Evolutionary conservation across 2,329 filamentous ascomycete species (phyloP).

Genomic region (Diaporthe ampelina): DNA sequence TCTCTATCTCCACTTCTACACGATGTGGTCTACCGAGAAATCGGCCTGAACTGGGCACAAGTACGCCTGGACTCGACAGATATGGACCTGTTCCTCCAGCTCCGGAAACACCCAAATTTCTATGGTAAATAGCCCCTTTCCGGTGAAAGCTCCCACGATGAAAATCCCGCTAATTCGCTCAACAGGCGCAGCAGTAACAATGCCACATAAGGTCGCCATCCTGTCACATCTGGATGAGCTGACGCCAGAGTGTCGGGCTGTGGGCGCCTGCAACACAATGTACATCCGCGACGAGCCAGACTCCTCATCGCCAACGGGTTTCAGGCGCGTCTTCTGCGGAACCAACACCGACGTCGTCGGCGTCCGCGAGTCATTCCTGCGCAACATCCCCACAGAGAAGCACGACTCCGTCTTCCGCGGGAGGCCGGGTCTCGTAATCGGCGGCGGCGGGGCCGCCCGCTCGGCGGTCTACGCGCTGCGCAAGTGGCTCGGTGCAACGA

Average conservation of each 20-base stretch:
- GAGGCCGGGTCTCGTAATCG: conserved; percentile 79
- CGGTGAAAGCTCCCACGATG: not conserved
- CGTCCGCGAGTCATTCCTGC: conserved; percentile 78
- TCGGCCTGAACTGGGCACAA: conserved; percentile 66
- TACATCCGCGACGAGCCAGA: conserved; percentile 68
- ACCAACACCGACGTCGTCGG: conserved; percentile 88
- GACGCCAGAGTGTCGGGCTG: conserved; percentile 78
- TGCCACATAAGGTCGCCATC: conserved; percentile 87
- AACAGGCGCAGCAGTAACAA: conserved; percentile 79
- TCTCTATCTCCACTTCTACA: conserved; percentile 70
- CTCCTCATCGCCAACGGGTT: conserved; percentile 48
- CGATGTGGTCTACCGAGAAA: conserved; percentile 64
- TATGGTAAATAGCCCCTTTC: conserved; percentile 64
- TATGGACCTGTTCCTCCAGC: conserved; percentile 61
- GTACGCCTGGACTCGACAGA: conserved; percentile 66
- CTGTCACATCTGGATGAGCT: conserved; percentile 80
- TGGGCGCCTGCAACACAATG: conserved; percentile 86
- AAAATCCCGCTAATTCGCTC: not conserved
- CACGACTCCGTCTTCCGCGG: conserved; percentile 64
- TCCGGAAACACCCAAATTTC: conserved; percentile 70
- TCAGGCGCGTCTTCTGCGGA: conserved; percentile 71
- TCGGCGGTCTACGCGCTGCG: conserved; percentile 82
- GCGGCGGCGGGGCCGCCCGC: conserved; percentile 83
- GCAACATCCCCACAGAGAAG: conserved; percentile 62
- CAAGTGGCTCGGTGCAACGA: conserved; percentile 75